phyloP scores from a whole-genome alignment of 176 grass and related monocot species.

The Tillandsia leiboldiana region DNA sequence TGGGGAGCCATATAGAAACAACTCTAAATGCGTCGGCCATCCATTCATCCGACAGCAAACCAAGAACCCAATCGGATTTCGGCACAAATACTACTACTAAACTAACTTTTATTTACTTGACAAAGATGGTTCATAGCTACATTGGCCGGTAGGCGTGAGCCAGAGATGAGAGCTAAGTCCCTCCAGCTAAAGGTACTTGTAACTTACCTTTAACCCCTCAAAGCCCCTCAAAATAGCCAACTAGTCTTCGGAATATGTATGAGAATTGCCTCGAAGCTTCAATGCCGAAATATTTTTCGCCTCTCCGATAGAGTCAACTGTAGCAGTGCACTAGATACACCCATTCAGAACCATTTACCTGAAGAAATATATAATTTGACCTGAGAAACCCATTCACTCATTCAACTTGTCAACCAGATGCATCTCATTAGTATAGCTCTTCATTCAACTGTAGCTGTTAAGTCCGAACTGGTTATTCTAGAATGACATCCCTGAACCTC shows the following conservation, averaged over 20 bases:
- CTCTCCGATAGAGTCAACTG: not conserved
- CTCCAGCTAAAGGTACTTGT: no score
- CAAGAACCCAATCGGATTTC: no score
- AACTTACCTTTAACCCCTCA: constrained; percentile 37
- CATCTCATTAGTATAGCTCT: constrained; percentile 27
- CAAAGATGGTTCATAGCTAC: constrained; percentile 29
- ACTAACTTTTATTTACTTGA: constrained; percentile 53
- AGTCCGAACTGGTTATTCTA: constrained; percentile 24
- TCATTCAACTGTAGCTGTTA: constrained; percentile 27
- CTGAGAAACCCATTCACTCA: not conserved
- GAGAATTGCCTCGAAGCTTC: constrained; percentile 38
- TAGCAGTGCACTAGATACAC: constrained; percentile 33
- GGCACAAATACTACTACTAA: constrained; percentile 12
- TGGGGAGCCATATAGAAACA: no score
- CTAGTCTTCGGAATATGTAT: constrained; percentile 51
- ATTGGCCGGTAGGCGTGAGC: constrained; percentile 18
- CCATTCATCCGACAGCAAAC: no score
- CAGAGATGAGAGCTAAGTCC: no score
- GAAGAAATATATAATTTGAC: constrained; percentile 3
- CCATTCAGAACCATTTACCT: constrained; percentile 30
- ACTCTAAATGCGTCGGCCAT: no score
- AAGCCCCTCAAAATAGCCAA: constrained; percentile 37
- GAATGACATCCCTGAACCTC: constrained; percentile 31
- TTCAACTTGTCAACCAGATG: constrained; percentile 46
- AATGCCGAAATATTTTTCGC: constrained; percentile 35